Conservation (phyloP, 2,329 filamentous ascomycete genomes). For the Zasmidium citrigriseum region DNA sequence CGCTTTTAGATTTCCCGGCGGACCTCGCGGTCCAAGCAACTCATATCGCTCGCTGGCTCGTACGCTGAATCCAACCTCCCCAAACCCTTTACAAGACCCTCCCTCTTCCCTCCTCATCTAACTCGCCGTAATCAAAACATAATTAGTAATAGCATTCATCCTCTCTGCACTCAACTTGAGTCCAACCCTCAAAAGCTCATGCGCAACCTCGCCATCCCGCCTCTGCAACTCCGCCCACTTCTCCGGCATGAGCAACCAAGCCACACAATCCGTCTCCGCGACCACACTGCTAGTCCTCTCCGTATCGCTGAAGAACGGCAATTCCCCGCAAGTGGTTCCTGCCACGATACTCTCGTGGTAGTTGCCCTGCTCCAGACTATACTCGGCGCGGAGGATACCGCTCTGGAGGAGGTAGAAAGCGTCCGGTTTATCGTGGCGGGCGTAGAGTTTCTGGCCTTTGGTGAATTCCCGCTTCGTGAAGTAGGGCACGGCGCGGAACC, state of each 20-base stretch:
- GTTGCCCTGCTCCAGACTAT: constrained; percentile 83
- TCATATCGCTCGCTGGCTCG: neutral
- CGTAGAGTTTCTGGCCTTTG: constrained; percentile 74
- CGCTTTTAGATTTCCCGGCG: too few relatives aligned
- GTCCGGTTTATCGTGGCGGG: constrained; percentile 70
- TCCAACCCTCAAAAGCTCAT: constrained; percentile 82
- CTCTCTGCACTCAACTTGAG: constrained; percentile 92
- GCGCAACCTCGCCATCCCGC: constrained; percentile 73
- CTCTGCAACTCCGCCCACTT: constrained; percentile 73
- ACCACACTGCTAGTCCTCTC: constrained; percentile 81
- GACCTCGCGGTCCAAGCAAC: too few relatives aligned
- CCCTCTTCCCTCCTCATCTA: constrained; percentile 19
- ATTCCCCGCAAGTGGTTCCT: constrained; percentile 90
- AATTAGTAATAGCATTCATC: constrained; percentile 69
- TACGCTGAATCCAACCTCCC: neutral
- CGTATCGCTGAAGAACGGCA: constrained; percentile 95
- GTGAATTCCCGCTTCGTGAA: constrained; percentile 70
- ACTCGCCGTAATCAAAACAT: constrained; percentile 45
- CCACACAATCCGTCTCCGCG: constrained; percentile 69
- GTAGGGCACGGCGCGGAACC: constrained; percentile 77
- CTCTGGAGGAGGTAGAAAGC: constrained; percentile 90
- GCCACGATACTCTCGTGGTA: constrained; percentile 91
- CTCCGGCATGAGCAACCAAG: constrained; percentile 75
- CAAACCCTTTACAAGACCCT: neutral
- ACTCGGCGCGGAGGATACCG: constrained; percentile 86